These are phyloP conservation scores for Phragmites australis DNA, from an alignment of 176 grass and related monocot genomes.

Conservation along the genomic window DNA sequence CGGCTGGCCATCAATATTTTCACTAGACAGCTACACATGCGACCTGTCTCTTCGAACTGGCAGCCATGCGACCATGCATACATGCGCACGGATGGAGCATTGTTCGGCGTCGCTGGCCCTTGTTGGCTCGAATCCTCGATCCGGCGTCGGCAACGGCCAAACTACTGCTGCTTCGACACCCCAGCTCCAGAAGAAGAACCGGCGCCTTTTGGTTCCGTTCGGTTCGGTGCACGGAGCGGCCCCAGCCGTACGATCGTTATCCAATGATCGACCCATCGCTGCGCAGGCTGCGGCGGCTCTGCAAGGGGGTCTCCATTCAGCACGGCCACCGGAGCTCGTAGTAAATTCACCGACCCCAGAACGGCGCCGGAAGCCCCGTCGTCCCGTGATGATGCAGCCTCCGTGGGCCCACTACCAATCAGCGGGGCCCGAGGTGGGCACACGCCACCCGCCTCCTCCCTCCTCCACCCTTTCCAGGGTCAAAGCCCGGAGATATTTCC, in stretches of 20 bases:
- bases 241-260: conserved; percentile 28
- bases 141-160: neutral
- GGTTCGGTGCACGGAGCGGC: neutral
- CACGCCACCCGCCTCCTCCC: neutral
- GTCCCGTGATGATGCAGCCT: conserved; percentile 26
- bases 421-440: neutral
- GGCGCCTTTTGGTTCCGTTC: neutral
- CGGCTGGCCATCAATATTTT: neutral
- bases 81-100: too few species aligned
- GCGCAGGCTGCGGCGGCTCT: neutral
- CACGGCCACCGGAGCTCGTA: neutral
- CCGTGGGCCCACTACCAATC: conserved; percentile 25
- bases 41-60: neutral
- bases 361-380: neutral
- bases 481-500: conserved; percentile 16
- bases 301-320: neutral
- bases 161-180: neutral
- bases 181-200: neutral
- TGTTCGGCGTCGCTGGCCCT: neutral
- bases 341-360: conserved; percentile 1
- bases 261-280: neutral
- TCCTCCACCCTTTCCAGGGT: neutral
- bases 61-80: too few species aligned
- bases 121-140: neutral
- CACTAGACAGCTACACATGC: conserved; percentile 18